Conservation (phyloP, 2,329 filamentous ascomycete genomes). For the Nemania sp. region DNA sequence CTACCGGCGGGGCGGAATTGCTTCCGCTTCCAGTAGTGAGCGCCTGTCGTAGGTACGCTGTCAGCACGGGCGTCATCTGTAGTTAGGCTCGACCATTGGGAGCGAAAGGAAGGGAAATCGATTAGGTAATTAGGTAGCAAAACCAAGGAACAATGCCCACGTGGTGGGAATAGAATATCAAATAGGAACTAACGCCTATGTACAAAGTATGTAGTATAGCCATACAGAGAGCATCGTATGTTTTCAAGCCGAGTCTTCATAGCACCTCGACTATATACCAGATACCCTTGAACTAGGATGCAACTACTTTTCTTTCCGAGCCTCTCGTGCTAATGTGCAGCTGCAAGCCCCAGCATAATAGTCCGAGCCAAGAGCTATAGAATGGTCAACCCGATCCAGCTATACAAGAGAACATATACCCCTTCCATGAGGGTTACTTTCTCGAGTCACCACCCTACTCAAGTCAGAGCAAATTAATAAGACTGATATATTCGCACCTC, state of each 20-base stretch:
- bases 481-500: constrained; percentile 12
- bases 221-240: background rate
- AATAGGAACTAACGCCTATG: background rate
- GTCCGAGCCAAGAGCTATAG: background rate
- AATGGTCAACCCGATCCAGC: background rate
- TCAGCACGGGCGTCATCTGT: background rate
- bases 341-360: background rate
- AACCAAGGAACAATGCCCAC: background rate
- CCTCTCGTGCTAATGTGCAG: background rate
- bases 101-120: background rate
- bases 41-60: background rate
- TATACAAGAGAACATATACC: background rate
- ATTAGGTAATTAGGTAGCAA: background rate
- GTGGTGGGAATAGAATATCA: background rate
- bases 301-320: background rate
- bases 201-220: background rate
- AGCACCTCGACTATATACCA: background rate
- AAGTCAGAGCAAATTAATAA: background rate
- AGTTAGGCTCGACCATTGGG: background rate
- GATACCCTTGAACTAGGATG: background rate
- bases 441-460: background rate
- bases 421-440: background rate
- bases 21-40: background rate
- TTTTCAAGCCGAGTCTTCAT: background rate
- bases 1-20: constrained; percentile 3